Conservation (phyloP, 805 yeast species). For the Phaffomyces thermotolerans region DNA sequence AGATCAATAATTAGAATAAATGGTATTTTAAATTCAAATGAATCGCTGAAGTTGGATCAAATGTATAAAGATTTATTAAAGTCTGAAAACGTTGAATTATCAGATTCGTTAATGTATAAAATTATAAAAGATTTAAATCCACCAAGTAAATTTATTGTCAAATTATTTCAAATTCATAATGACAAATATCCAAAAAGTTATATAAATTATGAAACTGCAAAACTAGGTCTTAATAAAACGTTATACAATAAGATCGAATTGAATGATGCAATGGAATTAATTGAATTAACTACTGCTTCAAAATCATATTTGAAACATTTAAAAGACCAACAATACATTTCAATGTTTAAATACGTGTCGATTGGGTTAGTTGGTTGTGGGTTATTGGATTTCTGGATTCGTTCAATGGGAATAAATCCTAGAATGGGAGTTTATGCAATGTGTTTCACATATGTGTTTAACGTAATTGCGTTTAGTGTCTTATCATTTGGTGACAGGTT, state of each 20-base stretch:
- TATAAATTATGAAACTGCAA: slow-evolving; percentile 35
- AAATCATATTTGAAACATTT: slow-evolving; percentile 37
- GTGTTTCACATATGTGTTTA: slow-evolving; percentile 41
- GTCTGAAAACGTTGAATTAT: too few species aligned
- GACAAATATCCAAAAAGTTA: slow-evolving; percentile 1
- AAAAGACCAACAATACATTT: slow-evolving; percentile 27
- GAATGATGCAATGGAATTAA: slow-evolving; percentile 45
- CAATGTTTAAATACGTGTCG: slow-evolving; percentile 27
- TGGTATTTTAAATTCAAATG: not conserved
- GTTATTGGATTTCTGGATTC: slow-evolving; percentile 40
- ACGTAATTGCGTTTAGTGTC: slow-evolving; percentile 40
- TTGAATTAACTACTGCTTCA: slow-evolving; percentile 57
- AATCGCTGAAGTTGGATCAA: not conserved
- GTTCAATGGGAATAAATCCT: slow-evolving; percentile 18
- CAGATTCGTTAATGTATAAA: too few species aligned
- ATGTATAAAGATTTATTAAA: not conserved
- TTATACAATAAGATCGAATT: slow-evolving; percentile 52
- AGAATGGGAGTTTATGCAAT: slow-evolving; percentile 34
- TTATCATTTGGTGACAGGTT: slow-evolving; percentile 42
- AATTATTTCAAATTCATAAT: slow-evolving; percentile 5
- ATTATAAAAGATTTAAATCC: too few species aligned
- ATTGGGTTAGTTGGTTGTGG: slow-evolving; percentile 31
- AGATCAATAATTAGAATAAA: not conserved
- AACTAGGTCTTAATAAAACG: slow-evolving; percentile 59
- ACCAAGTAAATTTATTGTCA: not conserved